Evolutionary conservation across 768 basidiomycete genomes (phyloP).

Genomic region (Naganishia onofrii): DNA sequence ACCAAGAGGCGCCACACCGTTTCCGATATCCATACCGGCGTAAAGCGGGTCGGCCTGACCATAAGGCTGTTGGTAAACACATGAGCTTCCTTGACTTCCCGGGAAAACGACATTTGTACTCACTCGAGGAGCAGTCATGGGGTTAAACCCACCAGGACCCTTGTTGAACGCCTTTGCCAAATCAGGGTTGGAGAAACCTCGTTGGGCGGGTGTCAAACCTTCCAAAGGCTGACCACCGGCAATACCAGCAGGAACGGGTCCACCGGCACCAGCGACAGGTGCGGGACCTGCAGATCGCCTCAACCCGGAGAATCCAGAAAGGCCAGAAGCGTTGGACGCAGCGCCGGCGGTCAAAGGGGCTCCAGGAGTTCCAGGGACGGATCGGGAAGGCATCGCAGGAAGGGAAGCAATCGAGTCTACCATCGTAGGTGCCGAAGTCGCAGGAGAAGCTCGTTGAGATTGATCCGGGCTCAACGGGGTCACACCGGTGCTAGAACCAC

Average conservation of each 20-base stretch:
- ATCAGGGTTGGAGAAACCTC: slow-evolving; percentile 53
- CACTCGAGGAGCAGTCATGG: slow-evolving; percentile 43
- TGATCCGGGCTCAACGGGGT: slow-evolving; percentile 32
- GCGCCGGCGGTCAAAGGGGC: slow-evolving; percentile 38
- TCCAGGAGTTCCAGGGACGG: slow-evolving; percentile 51
- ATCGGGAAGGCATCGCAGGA: slow-evolving; percentile 51
- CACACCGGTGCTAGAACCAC: slow-evolving; percentile 31
- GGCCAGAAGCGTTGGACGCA: slow-evolving; percentile 36
- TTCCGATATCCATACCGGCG: slow-evolving; percentile 34
- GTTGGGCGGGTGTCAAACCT: slow-evolving; percentile 41
- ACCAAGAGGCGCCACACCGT: slow-evolving; percentile 33
- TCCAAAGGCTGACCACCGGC: slow-evolving; percentile 34
- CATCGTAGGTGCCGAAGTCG: slow-evolving; percentile 37
- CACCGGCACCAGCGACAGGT: slow-evolving; percentile 28
- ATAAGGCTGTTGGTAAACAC: slow-evolving; percentile 32
- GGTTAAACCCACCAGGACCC: slow-evolving; percentile 39
- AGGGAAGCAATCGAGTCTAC: slow-evolving; percentile 50
- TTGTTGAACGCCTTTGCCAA: slow-evolving; percentile 52
- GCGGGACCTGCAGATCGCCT: slow-evolving; percentile 34
- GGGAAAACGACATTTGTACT: slow-evolving; percentile 25
- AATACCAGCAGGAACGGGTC: slow-evolving; percentile 29
- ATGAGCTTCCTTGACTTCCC: not conserved
- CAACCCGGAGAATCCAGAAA: slow-evolving; percentile 34
- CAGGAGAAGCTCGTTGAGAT: slow-evolving; percentile 36
- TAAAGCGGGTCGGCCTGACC: slow-evolving; percentile 42